Base-by-base conservation (phyloP, 2,329 filamentous ascomycete species). In the Rhynchosporium graminicola region DNA sequence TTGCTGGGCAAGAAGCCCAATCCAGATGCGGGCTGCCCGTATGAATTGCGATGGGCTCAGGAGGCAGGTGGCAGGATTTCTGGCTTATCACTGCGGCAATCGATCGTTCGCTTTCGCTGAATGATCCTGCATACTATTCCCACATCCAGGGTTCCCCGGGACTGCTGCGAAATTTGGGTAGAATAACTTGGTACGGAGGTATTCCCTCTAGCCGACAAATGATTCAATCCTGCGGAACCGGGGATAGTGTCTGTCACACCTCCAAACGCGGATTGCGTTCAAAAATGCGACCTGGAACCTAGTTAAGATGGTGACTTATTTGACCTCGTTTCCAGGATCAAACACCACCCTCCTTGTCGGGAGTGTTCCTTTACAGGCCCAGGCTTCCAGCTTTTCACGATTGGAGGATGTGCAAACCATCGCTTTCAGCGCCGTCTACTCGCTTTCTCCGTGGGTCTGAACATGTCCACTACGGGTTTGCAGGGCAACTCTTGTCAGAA, bases 1-100 rank as follows among this genome's bases (percentile, higher is more conserved):
- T 40, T 52, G 38, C 38, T 29, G 36, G n/a, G 38, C 38, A 59
- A 13, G 46, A 52, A 38, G 46, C 58, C 46, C 40, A 38, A 59
- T 33, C 45, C 48, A 60, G 40, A 38, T 60, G 58, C 58, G 40
- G 47, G 48, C 28, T 54, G 28, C 40, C 40, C 20, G 38, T 50
- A 26, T 29, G 7, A 43, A 15, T 33, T 26, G 40, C 10, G 38
- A 12, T 36, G 40, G 31, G 46, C 29, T 31, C n/a, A n/a, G 42
- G 48, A 26, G 38, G 50, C 20, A 20, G 20, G 20, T 33, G 40
- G 51, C 50, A 29, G 9, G 29, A 33, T 26, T 38, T 15, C 29
- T 46, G n/a, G 36, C 38, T 51, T 60, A 29, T 40, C 15, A 42
- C 36, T 4, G 36, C 51, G 15, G 29, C 36, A 55, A n/a, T 43